Base-by-base conservation (phyloP, 331 rosid genomes). In the Phaseolus coccineus region DNA sequence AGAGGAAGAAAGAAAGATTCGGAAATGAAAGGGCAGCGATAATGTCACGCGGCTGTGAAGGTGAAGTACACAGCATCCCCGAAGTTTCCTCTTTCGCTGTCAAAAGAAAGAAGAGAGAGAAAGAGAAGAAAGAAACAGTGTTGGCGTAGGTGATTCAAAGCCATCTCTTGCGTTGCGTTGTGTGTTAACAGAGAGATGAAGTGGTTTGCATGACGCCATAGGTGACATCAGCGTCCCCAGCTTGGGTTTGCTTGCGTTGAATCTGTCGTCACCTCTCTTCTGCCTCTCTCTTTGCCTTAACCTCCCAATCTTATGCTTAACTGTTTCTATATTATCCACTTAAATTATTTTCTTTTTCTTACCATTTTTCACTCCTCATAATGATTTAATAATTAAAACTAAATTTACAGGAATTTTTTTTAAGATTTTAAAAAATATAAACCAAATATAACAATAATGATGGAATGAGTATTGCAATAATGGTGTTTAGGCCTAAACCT, bases 31-130 rank as follows among this genome's bases (percentile, higher is more conserved):
- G 56, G 50, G 65, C 12, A 51, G 73, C n/a, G 66, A 66, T 12
- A 69, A 64, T 53, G 68, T 75, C 40, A 62, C 67, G 30, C 4
- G 51, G 64, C 1, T 44, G 65, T 11, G 64, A 24, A 13, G 52
- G 69, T 55, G 12, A 72, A 77, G 37, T 48, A 75, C 65, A n/a
- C 69, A 19, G 3, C 78, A 57, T 51, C 81, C 55, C 25, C 55
- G 92, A 90, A 88, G 66, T 74, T 92, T 92, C 93, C 78, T 42
- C 78, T 88, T 46, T 90, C 90, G 76, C 74, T 84, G 69, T 86
- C 91, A 87, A 28, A 51, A 42, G 3, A 47, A 64, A 37, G 1
- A 15, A 25, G 47, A 82, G 86, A 67, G 71, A 74, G 16, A 57
- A 22, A 53, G 15, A 50, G 0, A 72, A 64, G 53, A 35, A 35